Evolutionary conservation across 371 early-diverging fungal species (phyloP), one percentile per base, ranked within the genome.

Genomic region (Capillidium heterosporum): DNA sequence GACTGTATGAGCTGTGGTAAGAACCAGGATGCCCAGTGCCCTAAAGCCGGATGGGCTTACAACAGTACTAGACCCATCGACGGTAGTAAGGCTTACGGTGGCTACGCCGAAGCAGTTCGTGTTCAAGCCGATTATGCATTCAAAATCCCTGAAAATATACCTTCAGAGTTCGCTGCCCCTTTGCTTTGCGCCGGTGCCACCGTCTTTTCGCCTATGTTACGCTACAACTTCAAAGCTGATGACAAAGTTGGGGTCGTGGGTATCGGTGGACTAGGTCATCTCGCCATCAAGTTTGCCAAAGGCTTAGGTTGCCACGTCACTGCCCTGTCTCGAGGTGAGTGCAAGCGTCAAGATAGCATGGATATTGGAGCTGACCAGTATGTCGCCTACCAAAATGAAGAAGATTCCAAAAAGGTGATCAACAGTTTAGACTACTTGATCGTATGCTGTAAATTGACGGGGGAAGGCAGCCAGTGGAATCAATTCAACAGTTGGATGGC

Each of bases 111-210:
- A 32, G 59, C 60, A 41, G 57, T 70, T 19, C 62, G 70, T 11
- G 59, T 74, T 21, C 73, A 74, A 56, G 59, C 66, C 8, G 52
- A 61, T 0, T 76, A 68, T 65, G 74, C 71, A 5, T 68, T 73
- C 65, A 69, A 72, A 31, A 68, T 79, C 28, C 80, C 80, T 8
- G 68, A 66, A 0, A 65, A 67, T 35, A 76, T 79, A 51, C 58
- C 60, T 1, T 57, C 66, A 21, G 65, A 65, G n/a, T 67, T 63
- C 58, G 67, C 63, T 13, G 62, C 65, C 13, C 63, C 66, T 27
- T 57, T 65, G 59, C 82, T 84, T 29, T 87, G 87, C 65, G 87
- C 84, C 27, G 85, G 85, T 49, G 60, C 77, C 35, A 84, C 87
- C 10, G 72, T 75, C 1, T 86, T 68, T 61, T 59, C 72, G 35